These are phyloP conservation scores for Jimgerdemannia flammicorona DNA, from an alignment of 192 early-diverging fungal genomes.

Conservation along the genomic window DNA sequence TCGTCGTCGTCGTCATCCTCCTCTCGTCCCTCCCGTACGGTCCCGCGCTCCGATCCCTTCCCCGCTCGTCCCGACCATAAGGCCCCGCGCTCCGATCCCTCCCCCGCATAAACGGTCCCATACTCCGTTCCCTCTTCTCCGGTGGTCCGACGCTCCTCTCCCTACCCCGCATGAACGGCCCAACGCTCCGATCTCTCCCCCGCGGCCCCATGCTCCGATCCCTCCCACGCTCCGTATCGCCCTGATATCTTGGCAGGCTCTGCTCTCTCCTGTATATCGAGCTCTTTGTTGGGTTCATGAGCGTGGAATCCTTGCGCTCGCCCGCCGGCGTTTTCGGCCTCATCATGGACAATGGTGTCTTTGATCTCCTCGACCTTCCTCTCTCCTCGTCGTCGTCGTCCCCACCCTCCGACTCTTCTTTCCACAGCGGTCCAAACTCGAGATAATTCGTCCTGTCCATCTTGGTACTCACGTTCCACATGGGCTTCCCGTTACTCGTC, in stretches of 20 bases:
- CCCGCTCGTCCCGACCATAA: too few relatives aligned
- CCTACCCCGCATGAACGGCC: too few relatives aligned
- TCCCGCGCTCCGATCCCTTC: background rate
- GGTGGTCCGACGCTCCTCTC: too few relatives aligned
- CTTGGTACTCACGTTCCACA: conserved; percentile 14
- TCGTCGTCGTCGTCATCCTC: background rate
- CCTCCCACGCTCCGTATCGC: background rate
- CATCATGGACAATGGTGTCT: background rate
- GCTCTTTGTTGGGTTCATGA: conserved; percentile 30
- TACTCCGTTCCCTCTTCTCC: too few relatives aligned
- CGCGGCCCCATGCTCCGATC: background rate
- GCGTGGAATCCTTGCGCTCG: conserved; percentile 9
- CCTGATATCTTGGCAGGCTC: background rate
- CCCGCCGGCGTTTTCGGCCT: background rate
- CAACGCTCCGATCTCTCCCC: too few relatives aligned
- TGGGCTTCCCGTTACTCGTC: background rate
- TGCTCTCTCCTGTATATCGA: conserved; percentile 14
- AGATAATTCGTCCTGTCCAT: conserved; percentile 6
- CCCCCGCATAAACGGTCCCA: too few relatives aligned
- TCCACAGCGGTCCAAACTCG: conserved; percentile 11
- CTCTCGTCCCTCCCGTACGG: background rate
- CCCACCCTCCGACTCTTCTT: conserved; percentile 6
- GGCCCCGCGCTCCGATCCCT: too few relatives aligned
- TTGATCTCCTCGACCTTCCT: conserved; percentile 5
- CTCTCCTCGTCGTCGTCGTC: conserved; percentile 11